Percentiles rank a stretch among this genome's conserved stretches.
Evolutionary conservation across 768 basidiomycete genomes (phyloP).

Genomic region (Phallus indusiatus): DNA sequence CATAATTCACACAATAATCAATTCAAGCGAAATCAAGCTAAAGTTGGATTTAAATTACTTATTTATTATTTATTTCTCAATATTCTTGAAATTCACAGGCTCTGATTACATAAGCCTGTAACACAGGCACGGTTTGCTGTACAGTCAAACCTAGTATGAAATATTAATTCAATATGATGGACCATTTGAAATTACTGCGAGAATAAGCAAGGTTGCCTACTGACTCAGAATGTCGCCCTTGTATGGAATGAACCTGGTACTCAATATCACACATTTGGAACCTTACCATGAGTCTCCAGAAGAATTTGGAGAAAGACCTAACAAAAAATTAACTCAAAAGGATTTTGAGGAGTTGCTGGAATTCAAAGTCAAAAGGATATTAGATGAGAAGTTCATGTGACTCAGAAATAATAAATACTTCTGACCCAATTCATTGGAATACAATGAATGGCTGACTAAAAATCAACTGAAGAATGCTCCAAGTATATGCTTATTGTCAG

Average conservation of each 20-base stretch:
- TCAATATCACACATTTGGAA: slow-evolving; percentile 26
- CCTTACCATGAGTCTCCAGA: slow-evolving; percentile 17
- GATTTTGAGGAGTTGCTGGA: slow-evolving; percentile 13
- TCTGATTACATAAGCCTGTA: too few species aligned
- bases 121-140: too few species aligned
- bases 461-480: background rate
- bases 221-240: slow-evolving; percentile 20
- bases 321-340: slow-evolving; percentile 2
- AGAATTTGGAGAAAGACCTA: slow-evolving; percentile 12
- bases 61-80: too few species aligned
- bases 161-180: slow-evolving; percentile 22
- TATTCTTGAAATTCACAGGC: too few species aligned
- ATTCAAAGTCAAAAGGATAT: slow-evolving; percentile 17
- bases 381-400: slow-evolving; percentile 13
- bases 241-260: slow-evolving; percentile 23
- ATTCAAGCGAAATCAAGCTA: too few species aligned
- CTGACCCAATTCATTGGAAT: background rate
- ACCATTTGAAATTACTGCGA: slow-evolving; percentile 22
- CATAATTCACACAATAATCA: too few species aligned
- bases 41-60: too few species aligned
- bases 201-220: slow-evolving; percentile 22
- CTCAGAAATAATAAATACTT: slow-evolving; percentile 7
- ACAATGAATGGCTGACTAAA: slow-evolving; percentile 1
- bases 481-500: too few species aligned
- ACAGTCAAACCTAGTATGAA: too few species aligned